Evolutionary conservation across 164 flowering plant species (phyloP).

Genomic region (Stephania yunnanensis): DNA sequence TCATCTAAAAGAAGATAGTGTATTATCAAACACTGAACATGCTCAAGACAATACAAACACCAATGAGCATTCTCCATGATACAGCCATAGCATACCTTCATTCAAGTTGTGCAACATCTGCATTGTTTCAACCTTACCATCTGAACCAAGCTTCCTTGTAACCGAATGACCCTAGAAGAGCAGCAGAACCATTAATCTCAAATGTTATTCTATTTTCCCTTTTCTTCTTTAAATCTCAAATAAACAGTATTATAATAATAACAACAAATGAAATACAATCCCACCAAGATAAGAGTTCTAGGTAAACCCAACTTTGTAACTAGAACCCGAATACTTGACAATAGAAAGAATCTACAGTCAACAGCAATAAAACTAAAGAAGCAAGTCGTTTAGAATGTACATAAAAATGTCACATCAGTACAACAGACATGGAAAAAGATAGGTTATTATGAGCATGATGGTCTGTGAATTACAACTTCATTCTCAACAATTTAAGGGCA

Average conservation of each 20-base stretch:
- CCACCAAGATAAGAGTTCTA: background rate
- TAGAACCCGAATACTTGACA: background rate
- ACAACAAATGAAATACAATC: background rate
- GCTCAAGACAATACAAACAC: background rate
- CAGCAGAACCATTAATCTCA: background rate
- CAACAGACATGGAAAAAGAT: no score
- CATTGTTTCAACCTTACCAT: slow-evolving; percentile 71
- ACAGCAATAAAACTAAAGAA: no score
- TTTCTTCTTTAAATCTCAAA: background rate
- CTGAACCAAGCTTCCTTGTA: slow-evolving; percentile 68
- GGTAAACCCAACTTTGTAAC: background rate
- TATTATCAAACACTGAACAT: background rate
- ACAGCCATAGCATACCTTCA: slow-evolving; percentile 47
- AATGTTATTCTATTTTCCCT: background rate
- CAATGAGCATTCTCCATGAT: background rate
- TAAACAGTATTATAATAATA: background rate
- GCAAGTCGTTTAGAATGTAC: no score
- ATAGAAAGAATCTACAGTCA: no score
- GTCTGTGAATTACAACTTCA: no score
- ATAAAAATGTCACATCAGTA: no score
- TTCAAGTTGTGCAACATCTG: slow-evolving; percentile 76
- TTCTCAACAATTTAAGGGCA: no score
- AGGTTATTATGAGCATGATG: no score
- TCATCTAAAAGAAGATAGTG: slow-evolving; percentile 45
- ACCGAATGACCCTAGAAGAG: slow-evolving; percentile 71